These are phyloP conservation scores for Pseudogymnoascus verrucosus DNA, from an alignment of 2,329 filamentous ascomycete species.

Conservation along the genomic window DNA sequence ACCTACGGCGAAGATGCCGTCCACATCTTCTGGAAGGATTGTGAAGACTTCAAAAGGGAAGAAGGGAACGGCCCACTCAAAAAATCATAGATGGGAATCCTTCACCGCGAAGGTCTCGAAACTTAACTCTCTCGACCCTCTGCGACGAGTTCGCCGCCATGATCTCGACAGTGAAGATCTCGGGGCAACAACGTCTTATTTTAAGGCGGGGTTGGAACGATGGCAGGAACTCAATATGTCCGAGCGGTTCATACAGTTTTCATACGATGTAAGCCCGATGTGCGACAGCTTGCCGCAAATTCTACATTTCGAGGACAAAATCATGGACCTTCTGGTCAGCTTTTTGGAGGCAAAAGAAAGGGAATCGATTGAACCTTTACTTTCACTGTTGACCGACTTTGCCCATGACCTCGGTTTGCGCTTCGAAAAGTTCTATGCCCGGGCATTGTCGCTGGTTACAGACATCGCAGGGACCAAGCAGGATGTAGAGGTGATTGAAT, in stretches of 20 bases:
- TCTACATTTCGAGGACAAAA: conserved; percentile 78
- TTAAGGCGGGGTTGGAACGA: conserved; percentile 72
- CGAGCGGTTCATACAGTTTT: conserved; percentile 69
- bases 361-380: conserved; percentile 73
- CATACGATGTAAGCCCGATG: conserved; percentile 63
- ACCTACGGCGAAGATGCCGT: conserved; percentile 43
- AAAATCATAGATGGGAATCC: conserved; percentile 82
- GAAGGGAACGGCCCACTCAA: conserved; percentile 63
- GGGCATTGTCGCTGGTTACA: conserved; percentile 66
- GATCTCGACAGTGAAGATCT: conserved; percentile 73
- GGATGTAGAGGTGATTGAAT: conserved; percentile 87
- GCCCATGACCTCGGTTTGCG: conserved; percentile 83
- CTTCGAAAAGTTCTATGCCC: conserved; percentile 83
- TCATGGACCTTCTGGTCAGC: conserved; percentile 67
- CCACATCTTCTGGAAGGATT: conserved; percentile 58
- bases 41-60: conserved; percentile 63
- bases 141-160: conserved; percentile 80
- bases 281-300: conserved; percentile 90
- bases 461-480: conserved; percentile 69
- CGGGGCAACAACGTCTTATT: conserved; percentile 74
- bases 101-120: conserved; percentile 87
- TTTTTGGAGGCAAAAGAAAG: conserved; percentile 73
- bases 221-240: conserved; percentile 92
- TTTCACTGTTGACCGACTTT: conserved; percentile 84
- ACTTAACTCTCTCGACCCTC: conserved; percentile 80